Conservation (phyloP, 768 basidiomycete species). For the Suillus tomentosus region DNA sequence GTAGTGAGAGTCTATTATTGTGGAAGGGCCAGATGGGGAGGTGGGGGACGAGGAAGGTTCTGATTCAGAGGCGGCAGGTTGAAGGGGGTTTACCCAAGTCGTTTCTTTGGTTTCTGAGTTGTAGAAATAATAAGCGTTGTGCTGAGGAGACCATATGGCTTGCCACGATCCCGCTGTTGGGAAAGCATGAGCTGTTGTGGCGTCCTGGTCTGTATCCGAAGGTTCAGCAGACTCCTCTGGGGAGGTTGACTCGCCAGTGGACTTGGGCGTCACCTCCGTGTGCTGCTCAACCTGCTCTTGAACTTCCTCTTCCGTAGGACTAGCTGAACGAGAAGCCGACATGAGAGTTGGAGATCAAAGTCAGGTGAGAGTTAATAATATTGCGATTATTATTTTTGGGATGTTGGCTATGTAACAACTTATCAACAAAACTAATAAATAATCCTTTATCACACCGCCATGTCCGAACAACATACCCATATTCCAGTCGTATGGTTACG, state of each 20-base stretch:
- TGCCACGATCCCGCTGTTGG: slow-evolving; percentile 59
- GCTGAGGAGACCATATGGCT: slow-evolving; percentile 75
- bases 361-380: slow-evolving; percentile 1
- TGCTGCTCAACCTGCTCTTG: background rate
- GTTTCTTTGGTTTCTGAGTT: slow-evolving; percentile 76
- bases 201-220: slow-evolving; percentile 9
- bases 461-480: slow-evolving; percentile 17
- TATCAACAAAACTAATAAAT: background rate
- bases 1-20: slow-evolving; percentile 38
- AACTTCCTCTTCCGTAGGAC: slow-evolving; percentile 8
- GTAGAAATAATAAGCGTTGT: slow-evolving; percentile 86
- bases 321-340: slow-evolving; percentile 19
- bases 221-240: slow-evolving; percentile 12
- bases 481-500: slow-evolving; percentile 37
- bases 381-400: slow-evolving; percentile 14
- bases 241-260: slow-evolving; percentile 10
- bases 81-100: slow-evolving; percentile 81
- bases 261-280: slow-evolving; percentile 6
- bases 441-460: background rate
- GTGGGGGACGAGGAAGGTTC: slow-evolving; percentile 24
- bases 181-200: slow-evolving; percentile 17
- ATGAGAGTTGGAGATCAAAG: slow-evolving; percentile 7
- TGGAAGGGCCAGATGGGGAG: slow-evolving; percentile 23
- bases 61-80: slow-evolving; percentile 34
- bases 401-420: background rate